phyloP scores from a whole-genome alignment of 2,329 filamentous ascomycete species.

The Phialemonium atrogriseum region DNA sequence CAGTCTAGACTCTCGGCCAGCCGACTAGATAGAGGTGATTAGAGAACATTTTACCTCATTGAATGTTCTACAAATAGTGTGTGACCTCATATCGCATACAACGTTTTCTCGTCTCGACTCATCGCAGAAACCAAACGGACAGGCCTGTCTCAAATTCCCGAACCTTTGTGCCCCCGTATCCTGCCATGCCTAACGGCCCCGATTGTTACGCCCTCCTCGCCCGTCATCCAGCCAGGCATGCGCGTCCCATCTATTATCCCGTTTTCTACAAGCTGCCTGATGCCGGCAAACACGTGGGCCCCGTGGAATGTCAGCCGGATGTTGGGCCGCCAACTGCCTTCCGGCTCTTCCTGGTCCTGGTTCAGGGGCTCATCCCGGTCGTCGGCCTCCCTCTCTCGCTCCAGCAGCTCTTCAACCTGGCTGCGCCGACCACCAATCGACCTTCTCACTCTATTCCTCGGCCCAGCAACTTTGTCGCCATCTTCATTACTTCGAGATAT shows the following conservation, averaged over 20 bases:
- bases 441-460: neutral
- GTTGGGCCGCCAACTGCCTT: conserved; percentile 41
- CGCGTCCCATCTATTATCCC: conserved; percentile 66
- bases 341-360: conserved; percentile 16
- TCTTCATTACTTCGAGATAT: neutral
- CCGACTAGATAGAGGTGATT: too few species aligned
- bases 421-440: conserved; percentile 16
- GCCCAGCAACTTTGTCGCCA: conserved; percentile 9
- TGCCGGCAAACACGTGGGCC: conserved; percentile 70
- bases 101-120: neutral
- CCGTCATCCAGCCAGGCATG: conserved; percentile 89
- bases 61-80: neutral
- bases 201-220: conserved; percentile 71
- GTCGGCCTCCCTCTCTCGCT: conserved; percentile 17
- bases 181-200: conserved; percentile 61
- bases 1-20: too few species aligned
- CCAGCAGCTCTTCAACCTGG: conserved; percentile 26
- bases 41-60: too few species aligned
- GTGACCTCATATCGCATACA: neutral
- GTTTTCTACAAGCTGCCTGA: conserved; percentile 68
- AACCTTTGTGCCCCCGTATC: conserved; percentile 51
- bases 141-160: conserved; percentile 32
- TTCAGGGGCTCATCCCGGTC: conserved; percentile 16
- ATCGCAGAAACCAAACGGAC: neutral
- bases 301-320: conserved; percentile 65